A percentile compares a stretch with the other conserved stretches of the same genome.
Conservation (phyloP, 2,329 filamentous ascomycete genomes). For the Trichoderma citrinoviride region DNA sequence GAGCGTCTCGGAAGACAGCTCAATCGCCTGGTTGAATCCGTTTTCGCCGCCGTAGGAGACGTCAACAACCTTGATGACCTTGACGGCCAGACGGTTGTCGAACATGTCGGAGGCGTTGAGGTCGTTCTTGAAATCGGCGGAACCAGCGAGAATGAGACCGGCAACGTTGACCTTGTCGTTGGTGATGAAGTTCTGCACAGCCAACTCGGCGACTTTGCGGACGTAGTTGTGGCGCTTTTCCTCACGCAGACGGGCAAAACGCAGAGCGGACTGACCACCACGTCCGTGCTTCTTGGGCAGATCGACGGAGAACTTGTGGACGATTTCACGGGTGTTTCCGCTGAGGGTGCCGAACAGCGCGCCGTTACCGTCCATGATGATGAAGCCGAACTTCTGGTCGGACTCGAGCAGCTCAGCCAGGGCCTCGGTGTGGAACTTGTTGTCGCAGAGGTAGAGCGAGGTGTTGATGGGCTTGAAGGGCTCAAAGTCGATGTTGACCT, state of each 20-base stretch:
- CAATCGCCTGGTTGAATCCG: conserved; percentile 99
- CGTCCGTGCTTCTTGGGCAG: conserved; percentile 99
- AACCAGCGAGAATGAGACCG: conserved; percentile 91
- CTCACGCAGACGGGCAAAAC: conserved; percentile 98
- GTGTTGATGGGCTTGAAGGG: conserved; percentile 99
- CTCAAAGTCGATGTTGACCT: conserved; percentile 99
- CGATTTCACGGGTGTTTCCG: conserved; percentile 92
- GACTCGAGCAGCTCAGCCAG: conserved; percentile 96
- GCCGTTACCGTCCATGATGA: conserved; percentile 99
- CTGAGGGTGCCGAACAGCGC: conserved; percentile 95
- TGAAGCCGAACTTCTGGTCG: conserved; percentile 99
- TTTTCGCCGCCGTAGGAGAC: conserved; percentile 99
- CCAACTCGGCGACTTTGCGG: conserved; percentile 95
- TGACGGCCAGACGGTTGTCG: conserved; percentile 82
- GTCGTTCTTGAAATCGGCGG: conserved; percentile 99
- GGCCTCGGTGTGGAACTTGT: conserved; percentile 99
- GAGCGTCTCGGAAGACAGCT: conserved; percentile 89
- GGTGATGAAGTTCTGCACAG: conserved; percentile 98
- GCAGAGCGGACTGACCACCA: conserved; percentile 98
- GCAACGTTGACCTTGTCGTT: conserved; percentile 98
- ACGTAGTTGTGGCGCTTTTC: conserved; percentile 99
- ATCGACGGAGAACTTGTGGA: conserved; percentile 98
- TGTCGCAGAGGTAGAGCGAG: conserved; percentile 98
- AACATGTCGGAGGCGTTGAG: conserved; percentile 97
- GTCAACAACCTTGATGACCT: conserved; percentile 99